phyloP scores from a whole-genome alignment of 163 green algal genomes.

The Chlamydomonas reinhardtii region DNA sequence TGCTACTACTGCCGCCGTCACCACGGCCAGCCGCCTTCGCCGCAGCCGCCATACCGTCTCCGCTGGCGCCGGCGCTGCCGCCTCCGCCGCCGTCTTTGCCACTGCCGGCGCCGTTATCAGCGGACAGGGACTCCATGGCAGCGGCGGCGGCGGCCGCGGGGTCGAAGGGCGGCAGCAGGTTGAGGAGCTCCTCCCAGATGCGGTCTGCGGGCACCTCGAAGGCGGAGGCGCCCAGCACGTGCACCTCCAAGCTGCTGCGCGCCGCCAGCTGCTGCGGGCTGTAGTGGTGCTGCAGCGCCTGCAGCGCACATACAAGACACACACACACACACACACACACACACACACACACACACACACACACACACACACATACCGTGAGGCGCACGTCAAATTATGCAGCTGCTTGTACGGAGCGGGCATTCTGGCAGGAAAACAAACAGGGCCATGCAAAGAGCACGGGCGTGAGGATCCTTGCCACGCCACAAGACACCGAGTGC shows the following conservation, averaged over 20 bases:
- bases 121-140: neutral
- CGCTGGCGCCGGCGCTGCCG: no score
- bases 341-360: no score
- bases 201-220: conserved; percentile 47
- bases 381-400: no score
- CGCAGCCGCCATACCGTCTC: neutral
- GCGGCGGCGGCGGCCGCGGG: neutral
- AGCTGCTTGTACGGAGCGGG: no score
- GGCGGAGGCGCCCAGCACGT: conserved; percentile 38
- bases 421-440: no score
- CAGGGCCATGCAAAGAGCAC: no score
- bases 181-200: conserved; percentile 48
- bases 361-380: no score
- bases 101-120: neutral
- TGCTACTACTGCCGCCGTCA: neutral
- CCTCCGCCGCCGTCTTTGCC: neutral
- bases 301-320: neutral
- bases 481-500: no score
- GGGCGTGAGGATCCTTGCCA: no score
- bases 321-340: no score
- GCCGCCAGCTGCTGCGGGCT: conserved; percentile 4
- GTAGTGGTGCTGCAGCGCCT: conserved; percentile 51
- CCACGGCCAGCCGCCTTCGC: neutral
- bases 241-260: neutral
- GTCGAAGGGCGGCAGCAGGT: conserved; percentile 21